Conservation (phyloP, 495 filamentous ascomycete genomes). For the Baudoinia panamericana region DNA sequence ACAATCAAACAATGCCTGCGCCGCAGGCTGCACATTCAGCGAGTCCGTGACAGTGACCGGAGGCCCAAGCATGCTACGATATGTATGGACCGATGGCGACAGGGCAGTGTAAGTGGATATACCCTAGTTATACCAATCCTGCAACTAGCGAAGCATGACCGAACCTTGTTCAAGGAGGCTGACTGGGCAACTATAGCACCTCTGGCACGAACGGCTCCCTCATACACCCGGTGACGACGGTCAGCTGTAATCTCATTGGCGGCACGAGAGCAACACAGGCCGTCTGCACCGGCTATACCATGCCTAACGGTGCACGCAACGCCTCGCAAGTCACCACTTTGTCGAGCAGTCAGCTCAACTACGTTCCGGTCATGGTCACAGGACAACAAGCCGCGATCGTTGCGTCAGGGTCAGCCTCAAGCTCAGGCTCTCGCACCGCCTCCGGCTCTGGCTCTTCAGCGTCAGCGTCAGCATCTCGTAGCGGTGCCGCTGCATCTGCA, state of each 20-base stretch:
- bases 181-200: background rate
- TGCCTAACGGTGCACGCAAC: background rate
- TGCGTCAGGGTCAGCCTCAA: too few species aligned
- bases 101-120: constrained; percentile 2
- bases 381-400: too few species aligned
- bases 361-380: constrained; percentile 11
- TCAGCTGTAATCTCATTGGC: constrained; percentile 9
- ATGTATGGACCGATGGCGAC: constrained; percentile 6
- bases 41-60: constrained; percentile 12
- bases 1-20: background rate
- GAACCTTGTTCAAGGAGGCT: background rate
- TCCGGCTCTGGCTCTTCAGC: too few species aligned
- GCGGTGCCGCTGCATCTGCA: too few species aligned
- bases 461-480: too few species aligned
- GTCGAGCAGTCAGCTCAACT: constrained; percentile 2
- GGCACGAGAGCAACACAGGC: constrained; percentile 3
- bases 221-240: background rate
- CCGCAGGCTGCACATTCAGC: constrained; percentile 6
- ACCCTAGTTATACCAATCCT: background rate
- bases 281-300: constrained; percentile 6
- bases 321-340: constrained; percentile 8
- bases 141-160: background rate
- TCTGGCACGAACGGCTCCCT: background rate
- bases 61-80: constrained; percentile 12
- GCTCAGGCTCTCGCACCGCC: too few species aligned